Percentiles rank a stretch among this genome's conserved stretches.
phyloP scores from a whole-genome alignment of 441 rosid genomes.

The Populus hybrid region DNA sequence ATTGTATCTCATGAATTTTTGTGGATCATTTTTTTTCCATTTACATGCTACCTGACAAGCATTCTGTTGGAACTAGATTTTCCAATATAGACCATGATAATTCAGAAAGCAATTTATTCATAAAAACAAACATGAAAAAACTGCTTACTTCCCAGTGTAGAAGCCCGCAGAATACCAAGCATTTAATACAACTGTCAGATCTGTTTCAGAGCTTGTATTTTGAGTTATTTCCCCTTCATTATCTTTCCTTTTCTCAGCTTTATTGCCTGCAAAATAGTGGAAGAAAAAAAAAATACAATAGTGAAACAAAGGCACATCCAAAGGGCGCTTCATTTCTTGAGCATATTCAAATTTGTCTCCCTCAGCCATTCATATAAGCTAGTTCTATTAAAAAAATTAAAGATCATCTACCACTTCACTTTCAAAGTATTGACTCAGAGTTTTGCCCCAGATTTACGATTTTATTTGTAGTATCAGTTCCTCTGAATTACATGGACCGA shows the following conservation, averaged over 20 bases:
- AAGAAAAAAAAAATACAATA: background rate
- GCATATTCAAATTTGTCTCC: background rate
- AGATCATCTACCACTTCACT: background rate
- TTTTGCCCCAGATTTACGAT: background rate
- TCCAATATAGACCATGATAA: background rate
- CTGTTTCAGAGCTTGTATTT: constrained; percentile 34
- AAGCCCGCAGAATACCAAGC: constrained; percentile 73
- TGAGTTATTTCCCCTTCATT: constrained; percentile 27
- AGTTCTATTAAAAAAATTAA: background rate
- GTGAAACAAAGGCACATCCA: background rate
- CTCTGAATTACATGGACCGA: background rate
- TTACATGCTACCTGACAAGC: background rate
- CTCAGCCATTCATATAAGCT: background rate
- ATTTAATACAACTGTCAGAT: constrained; percentile 48
- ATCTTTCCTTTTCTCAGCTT: constrained; percentile 35
- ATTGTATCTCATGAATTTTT: background rate
- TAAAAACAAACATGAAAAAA: background rate
- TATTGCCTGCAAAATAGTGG: constrained; percentile 5
- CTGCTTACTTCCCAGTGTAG: constrained; percentile 64
- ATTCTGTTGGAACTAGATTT: background rate
- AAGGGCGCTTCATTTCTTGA: background rate
- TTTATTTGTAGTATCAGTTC: background rate
- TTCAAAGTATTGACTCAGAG: background rate
- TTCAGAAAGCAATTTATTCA: background rate
- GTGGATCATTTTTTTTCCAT: background rate